phyloP scores from a whole-genome alignment of 2,329 filamentous ascomycete species.

The Penicillium sclerotiorum region DNA sequence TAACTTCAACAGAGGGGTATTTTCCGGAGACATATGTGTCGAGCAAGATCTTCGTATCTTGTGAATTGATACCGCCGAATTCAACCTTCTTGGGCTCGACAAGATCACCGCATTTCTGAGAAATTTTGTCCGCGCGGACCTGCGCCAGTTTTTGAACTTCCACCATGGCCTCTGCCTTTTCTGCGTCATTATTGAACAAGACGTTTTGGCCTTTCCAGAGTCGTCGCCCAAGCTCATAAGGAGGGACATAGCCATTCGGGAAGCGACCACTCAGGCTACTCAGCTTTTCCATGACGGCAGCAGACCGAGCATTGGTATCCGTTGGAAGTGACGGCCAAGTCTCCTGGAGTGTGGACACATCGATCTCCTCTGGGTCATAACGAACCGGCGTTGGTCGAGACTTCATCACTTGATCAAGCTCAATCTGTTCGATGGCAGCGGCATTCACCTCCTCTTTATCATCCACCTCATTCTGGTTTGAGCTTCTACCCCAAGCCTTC shows the following conservation, averaged over 20 bases:
- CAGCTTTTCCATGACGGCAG: constrained; percentile 39
- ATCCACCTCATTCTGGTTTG: constrained; percentile 24
- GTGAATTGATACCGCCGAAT: constrained; percentile 30
- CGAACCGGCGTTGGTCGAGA: constrained; percentile 34
- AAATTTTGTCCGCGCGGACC: constrained; percentile 36
- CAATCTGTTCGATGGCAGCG: constrained; percentile 32
- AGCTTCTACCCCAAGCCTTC: constrained; percentile 7
- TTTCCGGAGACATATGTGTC: constrained; percentile 36
- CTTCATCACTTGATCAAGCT: constrained; percentile 33
- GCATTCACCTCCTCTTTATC: constrained; percentile 25
- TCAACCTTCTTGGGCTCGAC: constrained; percentile 36
- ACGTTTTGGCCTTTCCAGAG: constrained; percentile 42
- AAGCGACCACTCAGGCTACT: constrained; percentile 38
- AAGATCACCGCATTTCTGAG: constrained; percentile 40
- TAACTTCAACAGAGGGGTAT: constrained; percentile 29
- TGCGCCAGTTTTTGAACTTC: constrained; percentile 39
- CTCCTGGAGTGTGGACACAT: constrained; percentile 34
- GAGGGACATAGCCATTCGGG: constrained; percentile 38
- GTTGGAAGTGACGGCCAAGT: constrained; percentile 46
- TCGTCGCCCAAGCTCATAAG: constrained; percentile 40
- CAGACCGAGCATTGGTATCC: constrained; percentile 28
- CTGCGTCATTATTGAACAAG: constrained; percentile 39
- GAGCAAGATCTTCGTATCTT: constrained; percentile 33
- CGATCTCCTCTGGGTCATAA: constrained; percentile 39
- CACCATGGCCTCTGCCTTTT: constrained; percentile 39